phyloP scores from a whole-genome alignment of 345 rosid genomes.

The Anastatica hierochuntica region DNA sequence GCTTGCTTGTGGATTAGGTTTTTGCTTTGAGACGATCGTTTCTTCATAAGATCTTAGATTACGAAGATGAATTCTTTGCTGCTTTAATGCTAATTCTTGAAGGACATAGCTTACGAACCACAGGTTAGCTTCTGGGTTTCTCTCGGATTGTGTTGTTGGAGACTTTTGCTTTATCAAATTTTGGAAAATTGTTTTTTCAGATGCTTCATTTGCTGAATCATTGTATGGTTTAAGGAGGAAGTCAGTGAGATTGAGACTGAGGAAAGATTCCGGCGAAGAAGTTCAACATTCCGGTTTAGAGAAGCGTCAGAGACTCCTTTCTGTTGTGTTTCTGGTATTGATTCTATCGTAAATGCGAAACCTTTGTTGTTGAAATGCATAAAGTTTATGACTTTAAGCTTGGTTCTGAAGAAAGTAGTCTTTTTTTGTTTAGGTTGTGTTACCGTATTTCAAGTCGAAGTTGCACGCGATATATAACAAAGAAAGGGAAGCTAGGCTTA shows the following conservation, averaged over 20 bases:
- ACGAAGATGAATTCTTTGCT: conserved; percentile 91
- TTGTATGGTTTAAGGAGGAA: conserved; percentile 94
- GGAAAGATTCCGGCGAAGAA: conserved; percentile 40
- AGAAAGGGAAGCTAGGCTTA: conserved; percentile 95
- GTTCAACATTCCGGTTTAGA: conserved; percentile 59
- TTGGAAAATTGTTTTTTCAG: conserved; percentile 36
- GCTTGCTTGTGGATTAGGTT: no score
- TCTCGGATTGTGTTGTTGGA: neutral
- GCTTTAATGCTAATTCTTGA: conserved; percentile 84
- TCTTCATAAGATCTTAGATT: conserved; percentile 80
- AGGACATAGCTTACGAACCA: conserved; percentile 84
- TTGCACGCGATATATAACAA: conserved; percentile 72
- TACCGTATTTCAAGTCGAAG: conserved; percentile 90
- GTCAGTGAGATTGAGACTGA: conserved; percentile 46
- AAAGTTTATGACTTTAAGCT: conserved; percentile 2
- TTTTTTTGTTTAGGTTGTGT: conserved; percentile 57
- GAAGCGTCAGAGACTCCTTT: conserved; percentile 73
- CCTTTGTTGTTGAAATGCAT: neutral
- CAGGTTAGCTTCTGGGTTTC: conserved; percentile 45
- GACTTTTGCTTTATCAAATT: neutral
- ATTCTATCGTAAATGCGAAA: no score
- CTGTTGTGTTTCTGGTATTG: conserved; percentile 89
- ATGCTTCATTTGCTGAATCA: conserved; percentile 94
- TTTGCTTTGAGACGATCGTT: conserved; percentile 88
- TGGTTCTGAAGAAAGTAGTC: neutral